phyloP scores from a whole-genome alignment of 2,329 filamentous ascomycete genomes.

The Keithomyces neogunnii region DNA sequence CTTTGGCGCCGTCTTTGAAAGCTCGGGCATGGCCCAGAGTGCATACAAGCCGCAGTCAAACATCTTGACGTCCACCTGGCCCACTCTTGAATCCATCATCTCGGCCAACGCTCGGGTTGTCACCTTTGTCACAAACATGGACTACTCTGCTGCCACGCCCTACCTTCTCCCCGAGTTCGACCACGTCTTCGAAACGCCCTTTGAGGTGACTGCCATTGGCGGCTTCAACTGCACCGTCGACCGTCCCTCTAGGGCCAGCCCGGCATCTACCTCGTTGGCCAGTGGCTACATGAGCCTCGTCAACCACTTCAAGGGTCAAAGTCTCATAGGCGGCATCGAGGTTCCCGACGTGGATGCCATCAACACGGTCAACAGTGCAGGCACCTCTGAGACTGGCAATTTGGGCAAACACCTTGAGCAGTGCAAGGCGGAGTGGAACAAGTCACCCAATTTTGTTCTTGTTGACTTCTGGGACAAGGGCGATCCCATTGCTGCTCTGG shows the following conservation, averaged over 20 bases:
- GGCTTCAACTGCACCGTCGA: constrained; percentile 67
- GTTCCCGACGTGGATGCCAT: constrained; percentile 54
- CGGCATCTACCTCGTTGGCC: constrained; percentile 43
- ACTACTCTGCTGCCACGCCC: constrained; percentile 32
- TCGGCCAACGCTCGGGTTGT: constrained; percentile 55
- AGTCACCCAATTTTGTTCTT: constrained; percentile 61
- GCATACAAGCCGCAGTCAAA: constrained; percentile 47
- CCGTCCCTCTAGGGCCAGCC: constrained; percentile 47
- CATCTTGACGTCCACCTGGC: constrained; percentile 47
- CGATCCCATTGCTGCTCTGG: constrained; percentile 59
- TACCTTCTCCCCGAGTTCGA: constrained; percentile 57
- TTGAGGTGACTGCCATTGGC: constrained; percentile 49
- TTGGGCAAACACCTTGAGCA: constrained; percentile 43
- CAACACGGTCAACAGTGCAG: constrained; percentile 56
- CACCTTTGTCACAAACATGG: constrained; percentile 55
- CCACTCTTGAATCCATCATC: constrained; percentile 64
- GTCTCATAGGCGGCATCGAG: constrained; percentile 43
- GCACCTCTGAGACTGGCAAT: constrained; percentile 41
- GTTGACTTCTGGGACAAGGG: constrained; percentile 76
- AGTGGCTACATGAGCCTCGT: constrained; percentile 59
- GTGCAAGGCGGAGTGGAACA: constrained; percentile 52
- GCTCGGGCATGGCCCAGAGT: constrained; percentile 51
- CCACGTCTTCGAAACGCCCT: constrained; percentile 66
- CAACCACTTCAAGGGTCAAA: constrained; percentile 72
- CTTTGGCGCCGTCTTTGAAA: constrained; percentile 45